phyloP scores from a whole-genome alignment of 2,329 filamentous ascomycete species.

The Leptographium flavum region DNA sequence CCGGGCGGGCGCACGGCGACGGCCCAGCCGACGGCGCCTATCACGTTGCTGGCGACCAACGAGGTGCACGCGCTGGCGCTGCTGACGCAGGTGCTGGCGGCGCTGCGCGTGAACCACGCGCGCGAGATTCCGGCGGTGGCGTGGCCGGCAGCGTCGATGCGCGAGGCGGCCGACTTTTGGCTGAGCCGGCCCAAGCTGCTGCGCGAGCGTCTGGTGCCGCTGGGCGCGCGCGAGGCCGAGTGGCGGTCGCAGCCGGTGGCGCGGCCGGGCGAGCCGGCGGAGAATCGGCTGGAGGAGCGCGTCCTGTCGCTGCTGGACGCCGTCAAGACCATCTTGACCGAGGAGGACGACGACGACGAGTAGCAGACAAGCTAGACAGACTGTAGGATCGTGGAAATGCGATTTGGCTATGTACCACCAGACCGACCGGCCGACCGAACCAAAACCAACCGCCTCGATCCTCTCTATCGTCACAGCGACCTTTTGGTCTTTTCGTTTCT shows the following conservation, averaged over 20 bases:
- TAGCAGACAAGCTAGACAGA: not conserved
- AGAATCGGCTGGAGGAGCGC: constrained; percentile 62
- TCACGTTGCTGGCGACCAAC: constrained; percentile 59
- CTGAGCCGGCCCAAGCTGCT: constrained; percentile 55
- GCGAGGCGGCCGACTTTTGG: constrained; percentile 77
- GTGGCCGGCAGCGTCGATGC: constrained; percentile 59
- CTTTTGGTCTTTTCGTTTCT: too few relatives aligned
- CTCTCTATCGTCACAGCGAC: too few relatives aligned
- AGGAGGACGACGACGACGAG: constrained; percentile 20
- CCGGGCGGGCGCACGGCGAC: constrained; percentile 32
- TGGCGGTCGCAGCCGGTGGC: constrained; percentile 32
- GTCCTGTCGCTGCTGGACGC: constrained; percentile 55
- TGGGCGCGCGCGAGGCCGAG: constrained; percentile 57
- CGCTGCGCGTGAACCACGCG: constrained; percentile 49
- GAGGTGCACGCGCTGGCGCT: constrained; percentile 71
- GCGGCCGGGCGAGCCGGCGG: constrained; percentile 24
- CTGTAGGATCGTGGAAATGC: not conserved
- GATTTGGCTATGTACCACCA: too few relatives aligned
- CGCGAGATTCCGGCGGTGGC: constrained; percentile 58
- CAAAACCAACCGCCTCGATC: too few relatives aligned
- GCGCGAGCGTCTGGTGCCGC: constrained; percentile 57
- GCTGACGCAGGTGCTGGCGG: constrained; percentile 56
- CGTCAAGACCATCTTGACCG: constrained; percentile 39
- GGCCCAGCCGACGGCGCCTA: constrained; percentile 10
- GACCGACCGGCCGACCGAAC: too few relatives aligned